These are phyloP conservation scores for Geotrichum candidum DNA, from an alignment of 1,139 yeast species.

Conservation along the genomic window DNA sequence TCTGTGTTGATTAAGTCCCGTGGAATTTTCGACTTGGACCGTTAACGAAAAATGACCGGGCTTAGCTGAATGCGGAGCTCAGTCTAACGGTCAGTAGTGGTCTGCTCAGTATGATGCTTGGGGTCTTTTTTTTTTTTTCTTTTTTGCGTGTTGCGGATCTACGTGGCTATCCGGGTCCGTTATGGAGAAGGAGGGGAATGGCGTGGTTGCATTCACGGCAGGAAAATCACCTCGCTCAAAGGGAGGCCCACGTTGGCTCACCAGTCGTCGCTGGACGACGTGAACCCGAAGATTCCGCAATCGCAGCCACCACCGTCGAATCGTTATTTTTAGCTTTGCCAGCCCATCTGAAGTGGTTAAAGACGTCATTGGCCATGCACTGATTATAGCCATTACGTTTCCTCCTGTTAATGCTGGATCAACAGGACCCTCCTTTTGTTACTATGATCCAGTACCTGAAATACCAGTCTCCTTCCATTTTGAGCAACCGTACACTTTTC, in stretches of 20 bases:
- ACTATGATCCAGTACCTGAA: background rate
- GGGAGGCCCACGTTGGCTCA: background rate
- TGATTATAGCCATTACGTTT: no score
- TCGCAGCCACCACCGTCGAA: background rate
- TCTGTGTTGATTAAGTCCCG: background rate
- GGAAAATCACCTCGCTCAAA: background rate
- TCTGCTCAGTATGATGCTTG: background rate
- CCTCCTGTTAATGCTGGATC: no score
- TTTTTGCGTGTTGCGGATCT: background rate
- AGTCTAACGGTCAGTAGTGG: background rate
- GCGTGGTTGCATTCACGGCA: background rate
- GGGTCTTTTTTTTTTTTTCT: background rate
- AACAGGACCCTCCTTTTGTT: background rate
- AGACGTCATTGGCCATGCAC: no score
- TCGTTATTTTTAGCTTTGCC: no score
- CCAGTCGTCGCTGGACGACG: background rate
- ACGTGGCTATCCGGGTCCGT: background rate
- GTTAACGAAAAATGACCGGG: background rate
- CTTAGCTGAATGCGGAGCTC: background rate
- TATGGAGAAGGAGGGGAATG: background rate
- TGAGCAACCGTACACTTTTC: background rate
- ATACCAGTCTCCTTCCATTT: background rate
- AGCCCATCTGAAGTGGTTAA: no score
- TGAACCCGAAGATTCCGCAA: background rate
- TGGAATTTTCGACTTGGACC: background rate